Evolutionary conservation across 2,329 filamentous ascomycete species (phyloP), one percentile per base, ranked within the genome.

Genomic region (Aspergillus sp.): DNA sequence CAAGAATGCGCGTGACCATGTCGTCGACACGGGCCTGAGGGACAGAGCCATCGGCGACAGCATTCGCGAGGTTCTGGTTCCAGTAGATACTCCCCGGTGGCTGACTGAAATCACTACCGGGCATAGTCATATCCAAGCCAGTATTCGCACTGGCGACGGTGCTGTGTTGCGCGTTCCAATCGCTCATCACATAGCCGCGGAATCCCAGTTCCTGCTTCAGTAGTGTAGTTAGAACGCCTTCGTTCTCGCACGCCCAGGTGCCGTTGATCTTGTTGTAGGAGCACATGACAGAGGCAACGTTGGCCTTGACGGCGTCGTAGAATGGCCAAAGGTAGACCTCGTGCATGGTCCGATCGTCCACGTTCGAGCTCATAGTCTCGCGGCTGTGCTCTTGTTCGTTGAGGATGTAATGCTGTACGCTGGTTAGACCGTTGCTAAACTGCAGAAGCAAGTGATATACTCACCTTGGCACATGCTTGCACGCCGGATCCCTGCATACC

Each of bases 81-180:
- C 63, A 65, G 49, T 53, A 58, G 43, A 58, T 56, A 19, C 55
- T 56, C 1, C 66, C 67, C 35, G 61, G 56, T n/a, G 64, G 48
- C 16, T 22, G 49, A 17, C 47, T 57, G 35, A 64, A 62, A 32
- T 65, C 63, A 13, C 57, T 51, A 14, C 90, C 89, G 1, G 88
- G 88, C 90, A 94, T 94, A n/a, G 81, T 81, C 88, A 94, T 91
- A 69, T 95, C 90, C 20, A 94, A 76, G 36, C 89, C 90, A 19
- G 88, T 87, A 35, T 84, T 76, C 2, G 88, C 86, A 33, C 80
- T 82, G 22, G 83, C 76, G 4, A 82, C 84, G 57, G 87, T 87
- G 3, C 83, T 77, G 62, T 92, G 87, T 62, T 90, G 87, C 4
- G 87, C 89, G 59, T 82, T 76, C 87, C 89, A 94, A 68, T 95